phyloP scores from a whole-genome alignment of 2,329 filamentous ascomycete species.

The Cladosporium sp. region DNA sequence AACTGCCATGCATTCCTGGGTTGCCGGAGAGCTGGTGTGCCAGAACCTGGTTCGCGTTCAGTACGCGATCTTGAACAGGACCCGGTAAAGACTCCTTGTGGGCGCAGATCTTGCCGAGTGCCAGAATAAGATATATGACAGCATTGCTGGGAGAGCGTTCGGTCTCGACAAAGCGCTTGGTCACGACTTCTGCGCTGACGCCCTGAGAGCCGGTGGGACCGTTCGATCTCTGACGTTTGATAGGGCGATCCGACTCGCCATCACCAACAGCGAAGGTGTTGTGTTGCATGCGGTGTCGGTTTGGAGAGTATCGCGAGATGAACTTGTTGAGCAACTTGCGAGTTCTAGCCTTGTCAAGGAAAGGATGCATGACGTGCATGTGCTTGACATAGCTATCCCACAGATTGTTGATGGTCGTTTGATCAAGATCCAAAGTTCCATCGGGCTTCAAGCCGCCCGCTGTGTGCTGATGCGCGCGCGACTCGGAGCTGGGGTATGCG shows the following conservation, averaged over 20 bases:
- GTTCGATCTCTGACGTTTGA: constrained; percentile 30
- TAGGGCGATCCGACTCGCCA: constrained; percentile 23
- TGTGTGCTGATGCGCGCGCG: constrained; percentile 31
- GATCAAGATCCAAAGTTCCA: constrained; percentile 52
- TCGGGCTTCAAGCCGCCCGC: constrained; percentile 50
- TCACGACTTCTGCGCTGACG: constrained; percentile 6
- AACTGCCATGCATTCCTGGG: constrained; percentile 22
- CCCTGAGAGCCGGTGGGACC: constrained; percentile 18
- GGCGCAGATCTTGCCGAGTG: constrained; percentile 77
- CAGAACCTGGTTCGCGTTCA: constrained; percentile 34
- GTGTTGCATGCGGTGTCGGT: constrained; percentile 15
- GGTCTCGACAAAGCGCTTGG: constrained; percentile 25
- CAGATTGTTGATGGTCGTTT: constrained; percentile 47
- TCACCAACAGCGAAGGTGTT: constrained; percentile 22
- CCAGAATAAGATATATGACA: constrained; percentile 75
- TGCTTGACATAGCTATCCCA: constrained; percentile 55
- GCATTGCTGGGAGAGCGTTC: constrained; percentile 72
- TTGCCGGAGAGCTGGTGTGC: constrained; percentile 24
- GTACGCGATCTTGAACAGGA: constrained; percentile 50
- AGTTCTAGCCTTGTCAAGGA: constrained; percentile 54
- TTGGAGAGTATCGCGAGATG: constrained; percentile 43
- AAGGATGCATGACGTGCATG: constrained; percentile 62
- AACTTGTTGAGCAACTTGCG: constrained; percentile 50
- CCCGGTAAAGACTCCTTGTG: constrained; percentile 49
- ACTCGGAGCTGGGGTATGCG: constrained; percentile 25